These are phyloP conservation scores for Syzygium syzygioides DNA, from an alignment of 441 rosid species.

Conservation along the genomic window DNA sequence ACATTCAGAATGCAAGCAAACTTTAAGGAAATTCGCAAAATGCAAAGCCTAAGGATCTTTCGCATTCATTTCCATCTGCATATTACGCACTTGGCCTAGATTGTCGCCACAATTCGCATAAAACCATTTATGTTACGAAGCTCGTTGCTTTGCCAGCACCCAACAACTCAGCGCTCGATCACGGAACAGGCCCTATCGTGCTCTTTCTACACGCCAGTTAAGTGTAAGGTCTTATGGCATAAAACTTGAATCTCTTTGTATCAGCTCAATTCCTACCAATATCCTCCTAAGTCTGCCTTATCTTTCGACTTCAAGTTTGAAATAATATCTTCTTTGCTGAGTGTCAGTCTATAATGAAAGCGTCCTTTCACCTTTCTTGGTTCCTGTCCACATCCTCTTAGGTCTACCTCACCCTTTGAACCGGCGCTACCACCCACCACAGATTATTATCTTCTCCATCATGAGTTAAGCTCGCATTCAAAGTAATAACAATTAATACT, in stretches of 20 bases:
- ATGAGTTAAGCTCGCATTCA: background rate
- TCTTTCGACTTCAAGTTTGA: background rate
- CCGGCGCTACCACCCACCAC: background rate
- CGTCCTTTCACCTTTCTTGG: background rate
- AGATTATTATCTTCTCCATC: background rate
- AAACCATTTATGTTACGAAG: background rate
- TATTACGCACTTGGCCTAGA: background rate
- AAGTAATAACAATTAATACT: background rate
- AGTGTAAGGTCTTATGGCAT: background rate
- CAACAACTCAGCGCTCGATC: rapidly evolving
- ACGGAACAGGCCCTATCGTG: background rate
- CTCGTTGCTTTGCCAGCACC: background rate
- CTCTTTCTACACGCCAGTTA: background rate
- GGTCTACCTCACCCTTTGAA: background rate
- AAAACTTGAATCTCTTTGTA: background rate
- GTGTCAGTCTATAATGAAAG: background rate
- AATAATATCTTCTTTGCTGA: background rate
- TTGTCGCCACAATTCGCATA: background rate
- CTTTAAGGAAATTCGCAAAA: background rate
- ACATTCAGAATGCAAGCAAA: background rate
- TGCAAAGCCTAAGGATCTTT: background rate
- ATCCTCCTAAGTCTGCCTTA: background rate
- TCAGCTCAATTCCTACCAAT: background rate
- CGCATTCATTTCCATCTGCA: background rate
- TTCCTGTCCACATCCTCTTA: background rate